Percentiles rank a stretch among this genome's conserved stretches.
Conservation (phyloP, 208 protist genomes). For the Endotrypanum monterogeii region DNA sequence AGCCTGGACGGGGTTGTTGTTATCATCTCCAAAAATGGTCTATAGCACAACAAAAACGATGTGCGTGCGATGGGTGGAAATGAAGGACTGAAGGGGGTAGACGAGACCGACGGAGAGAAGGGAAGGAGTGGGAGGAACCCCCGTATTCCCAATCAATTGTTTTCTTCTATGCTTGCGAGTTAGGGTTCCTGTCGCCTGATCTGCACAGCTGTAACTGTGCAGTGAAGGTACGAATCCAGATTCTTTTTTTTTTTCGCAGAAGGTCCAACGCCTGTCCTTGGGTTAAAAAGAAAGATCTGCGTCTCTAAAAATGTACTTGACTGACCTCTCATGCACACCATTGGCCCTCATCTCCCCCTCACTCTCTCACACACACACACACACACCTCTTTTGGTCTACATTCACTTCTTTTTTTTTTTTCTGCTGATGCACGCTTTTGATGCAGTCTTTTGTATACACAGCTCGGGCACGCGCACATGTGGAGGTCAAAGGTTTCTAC, state of each 20-base stretch:
- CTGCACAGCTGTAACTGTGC: too few species aligned
- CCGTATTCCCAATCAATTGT: neutral
- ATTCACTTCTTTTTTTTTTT: neutral
- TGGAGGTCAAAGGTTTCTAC: slow-evolving; percentile 2
- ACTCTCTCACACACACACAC: neutral
- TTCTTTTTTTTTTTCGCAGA: too few species aligned
- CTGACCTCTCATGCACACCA: neutral
- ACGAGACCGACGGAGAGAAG: neutral
- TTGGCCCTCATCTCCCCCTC: neutral
- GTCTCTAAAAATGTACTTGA: neutral
- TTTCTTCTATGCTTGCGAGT: too few species aligned
- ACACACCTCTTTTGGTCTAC: too few species aligned
- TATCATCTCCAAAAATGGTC: neutral
- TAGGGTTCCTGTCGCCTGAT: neutral
- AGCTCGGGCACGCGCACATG: slow-evolving; percentile 10
- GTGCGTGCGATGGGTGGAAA: neutral
- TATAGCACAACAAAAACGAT: neutral
- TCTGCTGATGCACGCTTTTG: neutral
- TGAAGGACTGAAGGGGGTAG: neutral
- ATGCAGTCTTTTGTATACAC: too few species aligned
- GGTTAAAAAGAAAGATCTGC: too few species aligned
- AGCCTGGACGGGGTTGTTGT: neutral
- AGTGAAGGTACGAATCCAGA: neutral
- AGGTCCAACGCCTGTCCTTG: too few species aligned
- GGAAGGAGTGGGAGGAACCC: neutral